Evolutionary conservation across 2,329 filamentous ascomycete species (phyloP).

Genomic region (Sporothrix mexicana): DNA sequence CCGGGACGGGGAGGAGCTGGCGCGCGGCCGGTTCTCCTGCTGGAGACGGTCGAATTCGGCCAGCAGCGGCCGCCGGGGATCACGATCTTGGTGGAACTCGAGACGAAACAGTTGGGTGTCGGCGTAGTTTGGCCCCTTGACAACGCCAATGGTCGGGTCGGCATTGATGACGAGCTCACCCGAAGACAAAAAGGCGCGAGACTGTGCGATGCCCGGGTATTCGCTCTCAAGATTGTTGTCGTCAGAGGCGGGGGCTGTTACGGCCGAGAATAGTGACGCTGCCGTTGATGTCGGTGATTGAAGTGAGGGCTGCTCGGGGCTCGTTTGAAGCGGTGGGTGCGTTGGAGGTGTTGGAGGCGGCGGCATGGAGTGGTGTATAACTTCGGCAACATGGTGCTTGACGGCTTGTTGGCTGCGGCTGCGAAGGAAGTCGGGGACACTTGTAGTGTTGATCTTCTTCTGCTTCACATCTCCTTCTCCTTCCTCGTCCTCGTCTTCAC

Average conservation of each 20-base stretch:
- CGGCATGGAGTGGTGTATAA: conserved; percentile 59
- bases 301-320: background rate
- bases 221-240: conserved; percentile 36
- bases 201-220: conserved; percentile 41
- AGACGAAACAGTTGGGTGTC: conserved; percentile 53
- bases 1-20: conserved; percentile 11
- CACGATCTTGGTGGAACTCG: conserved; percentile 56
- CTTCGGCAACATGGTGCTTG: conserved; percentile 52
- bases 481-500: conserved; percentile 25
- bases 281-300: background rate
- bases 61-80: conserved; percentile 53
- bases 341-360: conserved; percentile 45
- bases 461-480: background rate
- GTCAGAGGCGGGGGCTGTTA: conserved; percentile 24
- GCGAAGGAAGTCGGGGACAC: too few species aligned
- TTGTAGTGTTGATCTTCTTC: too few species aligned
- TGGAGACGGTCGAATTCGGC: conserved; percentile 53
- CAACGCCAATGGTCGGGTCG: conserved; percentile 58
- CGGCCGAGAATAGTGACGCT: background rate
- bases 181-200: conserved; percentile 47
- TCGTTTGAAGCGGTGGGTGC: background rate
- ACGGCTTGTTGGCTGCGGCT: conserved; percentile 40
- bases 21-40: conserved; percentile 45
- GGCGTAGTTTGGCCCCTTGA: conserved; percentile 61
- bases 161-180: conserved; percentile 51